phyloP scores from a whole-genome alignment of 108 stramenopile species.

The Heterococcus sp. region DNA sequence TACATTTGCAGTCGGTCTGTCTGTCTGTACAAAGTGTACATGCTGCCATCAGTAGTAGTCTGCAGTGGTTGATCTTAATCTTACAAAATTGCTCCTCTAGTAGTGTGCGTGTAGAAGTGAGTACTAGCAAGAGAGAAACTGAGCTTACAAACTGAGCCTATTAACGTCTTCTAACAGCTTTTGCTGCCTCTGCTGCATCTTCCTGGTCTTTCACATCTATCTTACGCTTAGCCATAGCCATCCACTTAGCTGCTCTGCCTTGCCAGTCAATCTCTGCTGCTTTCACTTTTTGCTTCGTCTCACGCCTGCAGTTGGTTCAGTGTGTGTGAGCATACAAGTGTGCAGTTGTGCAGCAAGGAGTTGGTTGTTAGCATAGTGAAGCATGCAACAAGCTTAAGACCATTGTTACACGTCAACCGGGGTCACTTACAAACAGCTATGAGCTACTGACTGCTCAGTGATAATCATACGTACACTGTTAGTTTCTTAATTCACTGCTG shows the following conservation, averaged over 20 bases:
- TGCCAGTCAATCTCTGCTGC: constrained; percentile 60
- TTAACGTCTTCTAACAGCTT: not conserved
- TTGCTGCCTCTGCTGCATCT: constrained; percentile 46
- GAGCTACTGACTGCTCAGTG: no score
- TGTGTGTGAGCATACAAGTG: not conserved
- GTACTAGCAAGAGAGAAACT: not conserved
- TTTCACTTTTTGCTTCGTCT: constrained; percentile 46
- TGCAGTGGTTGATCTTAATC: no score
- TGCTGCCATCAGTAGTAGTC: no score
- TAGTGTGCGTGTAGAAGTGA: no score
- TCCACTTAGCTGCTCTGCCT: constrained; percentile 49
- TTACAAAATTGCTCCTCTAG: no score
- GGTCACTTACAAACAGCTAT: no score
- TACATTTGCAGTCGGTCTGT: no score
- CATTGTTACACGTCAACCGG: not conserved
- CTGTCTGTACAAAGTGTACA: no score
- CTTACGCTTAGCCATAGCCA: constrained; percentile 52
- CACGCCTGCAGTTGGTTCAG: not conserved
- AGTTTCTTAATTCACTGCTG: no score
- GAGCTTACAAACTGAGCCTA: not conserved
- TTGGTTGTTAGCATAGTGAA: not conserved
- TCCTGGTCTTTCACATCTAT: constrained; percentile 55
- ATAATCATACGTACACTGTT: no score
- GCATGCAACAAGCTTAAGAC: not conserved
- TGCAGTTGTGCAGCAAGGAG: no score